Evolutionary conservation across 2,329 filamentous ascomycete species (phyloP), one percentile per base, ranked within the genome.

Genomic region (Phyllosticta capitalensis): DNA sequence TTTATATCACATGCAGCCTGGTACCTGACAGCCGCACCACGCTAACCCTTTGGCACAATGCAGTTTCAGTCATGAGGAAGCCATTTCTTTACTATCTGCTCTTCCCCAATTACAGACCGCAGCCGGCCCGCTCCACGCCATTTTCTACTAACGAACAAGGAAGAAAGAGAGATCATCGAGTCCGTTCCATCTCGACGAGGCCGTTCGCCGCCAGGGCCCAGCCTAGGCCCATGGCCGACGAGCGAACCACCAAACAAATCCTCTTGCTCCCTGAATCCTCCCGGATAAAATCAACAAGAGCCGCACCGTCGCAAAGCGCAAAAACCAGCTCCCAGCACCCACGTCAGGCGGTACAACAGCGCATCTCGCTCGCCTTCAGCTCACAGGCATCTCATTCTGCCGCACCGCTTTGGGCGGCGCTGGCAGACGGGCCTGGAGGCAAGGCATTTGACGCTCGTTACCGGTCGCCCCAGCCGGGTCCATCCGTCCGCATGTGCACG

Each of bases 401-500:
- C 52, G 22, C 22, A 21, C 10, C 7, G 30, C 9, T n/a, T 48
- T 20, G 30, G 38, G 52, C 59, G 30, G 53, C 63, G 45, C 56
- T 68, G 69, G 70, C 7, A 48, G 50, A 54, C 59, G 38, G 54
- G 64, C 52, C 56, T 68, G 69, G 70, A 72, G 69, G 69, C 67
- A 70, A 69, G 67, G 65, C 56, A 54, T 19, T n/a, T n/a, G 68
- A 75, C 72, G 71, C 72, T 74, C 69, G 72, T 74, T 74, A 74
- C 61, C 71, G 65, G 71, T 74, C 70, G 72, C 70, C 72, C 62
- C 65, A 62, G 64, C 56, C 62, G 65, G 48, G 54, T 62, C 62
- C 63, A 33, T 28, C 48, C 38, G 38, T 45, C 60, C 58, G 54
- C 53, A 59, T 60, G 52, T 66, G 67, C 67, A 45, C 38, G 38